Percentiles rank a stretch among this genome's conserved stretches.
These are phyloP conservation scores for Amylostereum chailletii DNA, from an alignment of 1,284 basidiomycete genomes.

Conservation along the genomic window DNA sequence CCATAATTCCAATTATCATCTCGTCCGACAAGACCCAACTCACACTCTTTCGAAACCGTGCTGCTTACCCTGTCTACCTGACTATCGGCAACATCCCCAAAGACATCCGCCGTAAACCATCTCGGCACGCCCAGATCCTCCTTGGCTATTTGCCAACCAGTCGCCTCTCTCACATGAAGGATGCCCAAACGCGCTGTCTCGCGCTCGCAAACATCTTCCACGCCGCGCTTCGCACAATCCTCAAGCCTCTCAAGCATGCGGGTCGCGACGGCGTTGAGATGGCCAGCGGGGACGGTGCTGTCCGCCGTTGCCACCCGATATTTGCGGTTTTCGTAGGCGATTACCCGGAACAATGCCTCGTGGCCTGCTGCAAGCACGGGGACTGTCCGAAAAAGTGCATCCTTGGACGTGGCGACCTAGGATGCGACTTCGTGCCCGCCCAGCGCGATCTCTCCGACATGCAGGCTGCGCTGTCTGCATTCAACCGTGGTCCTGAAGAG, in stretches of 20 bases:
- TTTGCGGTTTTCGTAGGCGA: neutral
- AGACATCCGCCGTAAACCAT: slow-evolving; percentile 9
- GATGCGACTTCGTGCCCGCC: neutral
- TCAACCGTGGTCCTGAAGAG: neutral
- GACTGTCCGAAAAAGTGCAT: neutral
- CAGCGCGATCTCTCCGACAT: neutral
- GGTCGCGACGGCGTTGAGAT: neutral
- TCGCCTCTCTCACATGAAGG: neutral
- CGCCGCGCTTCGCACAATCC: neutral
- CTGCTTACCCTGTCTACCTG: neutral
- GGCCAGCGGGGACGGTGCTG: neutral
- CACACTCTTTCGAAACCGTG: neutral
- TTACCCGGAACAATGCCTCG: slow-evolving; percentile 2
- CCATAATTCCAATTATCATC: neutral
- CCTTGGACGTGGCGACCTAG: neutral
- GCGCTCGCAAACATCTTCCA: neutral
- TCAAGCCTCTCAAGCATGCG: neutral
- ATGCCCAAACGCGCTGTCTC: neutral
- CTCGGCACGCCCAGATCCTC: slow-evolving; percentile 15
- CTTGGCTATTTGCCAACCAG: slow-evolving; percentile 11
- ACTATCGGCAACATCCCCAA: slow-evolving; percentile 23
- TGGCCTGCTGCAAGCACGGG: neutral
- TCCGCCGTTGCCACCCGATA: neutral
- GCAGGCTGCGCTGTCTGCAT: neutral
- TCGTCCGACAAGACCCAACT: slow-evolving; percentile 1